Evolutionary conservation across 1,139 yeast species (phyloP).

Genomic region (Lodderomyces oxycetoniae): DNA sequence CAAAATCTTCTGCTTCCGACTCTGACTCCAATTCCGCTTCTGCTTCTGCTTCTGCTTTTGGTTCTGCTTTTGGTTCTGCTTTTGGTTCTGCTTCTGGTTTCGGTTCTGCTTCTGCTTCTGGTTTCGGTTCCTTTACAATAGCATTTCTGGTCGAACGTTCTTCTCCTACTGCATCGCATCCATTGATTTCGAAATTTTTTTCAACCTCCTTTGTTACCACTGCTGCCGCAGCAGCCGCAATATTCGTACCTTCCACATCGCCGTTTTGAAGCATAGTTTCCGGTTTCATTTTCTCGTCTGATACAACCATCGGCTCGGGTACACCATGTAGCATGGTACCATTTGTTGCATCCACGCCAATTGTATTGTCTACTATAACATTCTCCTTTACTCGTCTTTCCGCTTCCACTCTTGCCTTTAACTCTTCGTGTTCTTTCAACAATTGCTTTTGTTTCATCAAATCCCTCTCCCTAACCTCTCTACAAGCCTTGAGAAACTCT

Average conservation of each 20-base stretch:
- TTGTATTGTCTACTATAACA: neutral
- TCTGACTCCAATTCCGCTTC: slow-evolving; percentile 17
- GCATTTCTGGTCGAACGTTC: slow-evolving; percentile 2
- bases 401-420: slow-evolving; percentile 21
- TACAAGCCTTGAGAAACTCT: slow-evolving; percentile 72
- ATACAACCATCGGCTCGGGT: neutral
- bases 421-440: slow-evolving; percentile 32
- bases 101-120: neutral
- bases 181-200: slow-evolving; percentile 1
- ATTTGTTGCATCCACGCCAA: neutral
- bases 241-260: no score
- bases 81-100: no score
- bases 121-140: slow-evolving; percentile 2
- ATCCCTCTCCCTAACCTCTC: slow-evolving; percentile 69
- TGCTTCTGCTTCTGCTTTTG: slow-evolving; percentile 1
- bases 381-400: no score
- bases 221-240: no score
- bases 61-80: no score
- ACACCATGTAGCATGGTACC: no score
- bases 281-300: neutral
- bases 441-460: slow-evolving; percentile 46
- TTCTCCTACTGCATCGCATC: neutral
- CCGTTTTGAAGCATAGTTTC: neutral
- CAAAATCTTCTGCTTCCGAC: slow-evolving; percentile 23
- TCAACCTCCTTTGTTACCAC: no score